A percentile compares a stretch with the other conserved stretches of the same genome.
Conservation (phyloP, 306 rosid genomes). For the Casuarina cunninghamiana region DNA sequence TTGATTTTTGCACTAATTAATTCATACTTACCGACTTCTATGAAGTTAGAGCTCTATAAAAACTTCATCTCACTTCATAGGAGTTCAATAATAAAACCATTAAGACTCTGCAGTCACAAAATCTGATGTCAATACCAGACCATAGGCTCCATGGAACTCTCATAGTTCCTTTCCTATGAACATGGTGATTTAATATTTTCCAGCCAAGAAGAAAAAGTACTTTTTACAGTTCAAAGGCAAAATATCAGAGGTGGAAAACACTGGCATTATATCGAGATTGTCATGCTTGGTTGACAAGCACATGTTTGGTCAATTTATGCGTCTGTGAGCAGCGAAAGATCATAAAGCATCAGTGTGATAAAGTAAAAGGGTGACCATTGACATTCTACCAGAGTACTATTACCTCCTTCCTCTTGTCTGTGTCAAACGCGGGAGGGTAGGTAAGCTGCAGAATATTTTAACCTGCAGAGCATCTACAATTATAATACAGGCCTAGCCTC, state of each 20-base stretch:
- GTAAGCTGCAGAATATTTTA: background rate
- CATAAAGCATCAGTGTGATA: too few relatives aligned
- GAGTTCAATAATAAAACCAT: too few relatives aligned
- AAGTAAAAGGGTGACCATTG: background rate
- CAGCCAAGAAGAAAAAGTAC: background rate
- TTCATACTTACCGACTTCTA: background rate
- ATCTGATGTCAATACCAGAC: background rate
- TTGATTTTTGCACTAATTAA: conserved; percentile 11
- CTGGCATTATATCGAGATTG: background rate
- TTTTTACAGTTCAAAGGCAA: background rate
- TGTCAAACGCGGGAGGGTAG: conserved; percentile 1
- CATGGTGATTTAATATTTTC: background rate
- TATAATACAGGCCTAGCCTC: conserved; percentile 35
- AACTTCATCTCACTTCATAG: background rate
- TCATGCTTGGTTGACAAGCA: too few relatives aligned
- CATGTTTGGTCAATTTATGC: too few relatives aligned
- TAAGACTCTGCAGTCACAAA: too few relatives aligned
- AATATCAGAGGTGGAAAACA: background rate
- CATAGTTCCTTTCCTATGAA: background rate
- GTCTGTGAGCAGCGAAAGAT: too few relatives aligned
- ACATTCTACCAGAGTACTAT: background rate
- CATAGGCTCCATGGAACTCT: background rate
- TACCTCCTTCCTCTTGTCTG: background rate
- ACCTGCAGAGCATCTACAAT: conserved; percentile 9
- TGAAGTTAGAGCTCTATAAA: background rate